phyloP scores from a whole-genome alignment of 176 grass and related monocot genomes.

The Cenchrus americanus region DNA sequence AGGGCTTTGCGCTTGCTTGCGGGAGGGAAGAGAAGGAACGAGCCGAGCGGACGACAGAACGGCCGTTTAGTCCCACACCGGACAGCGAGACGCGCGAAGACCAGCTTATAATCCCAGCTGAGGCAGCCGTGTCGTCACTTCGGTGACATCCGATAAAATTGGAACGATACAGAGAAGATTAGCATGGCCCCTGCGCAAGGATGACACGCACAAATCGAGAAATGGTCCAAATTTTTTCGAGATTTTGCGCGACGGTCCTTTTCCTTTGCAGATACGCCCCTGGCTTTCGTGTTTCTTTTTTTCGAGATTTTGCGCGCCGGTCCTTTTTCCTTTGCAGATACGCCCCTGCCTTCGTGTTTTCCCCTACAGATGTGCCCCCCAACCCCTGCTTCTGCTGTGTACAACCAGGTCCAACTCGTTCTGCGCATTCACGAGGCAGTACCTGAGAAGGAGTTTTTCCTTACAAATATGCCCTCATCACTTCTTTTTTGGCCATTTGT shows the following conservation, averaged over 20 bases:
- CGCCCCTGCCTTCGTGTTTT: background rate
- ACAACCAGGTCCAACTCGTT: background rate
- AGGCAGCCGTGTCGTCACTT: fast-evolving
- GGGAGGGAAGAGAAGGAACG: background rate
- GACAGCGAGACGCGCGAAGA: fast-evolving
- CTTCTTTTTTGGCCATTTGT: background rate
- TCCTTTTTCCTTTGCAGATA: too few species aligned
- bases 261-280: background rate
- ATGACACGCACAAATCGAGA: slow-evolving; percentile 41
- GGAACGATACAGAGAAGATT: slow-evolving; percentile 51
- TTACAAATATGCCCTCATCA: background rate
- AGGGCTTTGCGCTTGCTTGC: background rate
- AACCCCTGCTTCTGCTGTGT: background rate
- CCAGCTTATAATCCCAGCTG: background rate
- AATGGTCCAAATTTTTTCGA: slow-evolving; percentile 32
- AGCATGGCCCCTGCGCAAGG: slow-evolving; percentile 44
- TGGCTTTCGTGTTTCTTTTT: background rate
- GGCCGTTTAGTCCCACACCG: background rate
- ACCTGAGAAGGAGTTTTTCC: background rate
- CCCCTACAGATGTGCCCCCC: background rate
- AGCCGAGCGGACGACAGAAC: background rate
- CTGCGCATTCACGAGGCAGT: too few species aligned
- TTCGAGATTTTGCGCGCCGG: background rate
- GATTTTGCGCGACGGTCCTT: background rate
- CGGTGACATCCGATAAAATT: slow-evolving; percentile 48